Percentiles rank a stretch among this genome's conserved stretches.
Evolutionary conservation across 2,329 filamentous ascomycete genomes (phyloP).

Genomic region (Aureobasidium pullulans): DNA sequence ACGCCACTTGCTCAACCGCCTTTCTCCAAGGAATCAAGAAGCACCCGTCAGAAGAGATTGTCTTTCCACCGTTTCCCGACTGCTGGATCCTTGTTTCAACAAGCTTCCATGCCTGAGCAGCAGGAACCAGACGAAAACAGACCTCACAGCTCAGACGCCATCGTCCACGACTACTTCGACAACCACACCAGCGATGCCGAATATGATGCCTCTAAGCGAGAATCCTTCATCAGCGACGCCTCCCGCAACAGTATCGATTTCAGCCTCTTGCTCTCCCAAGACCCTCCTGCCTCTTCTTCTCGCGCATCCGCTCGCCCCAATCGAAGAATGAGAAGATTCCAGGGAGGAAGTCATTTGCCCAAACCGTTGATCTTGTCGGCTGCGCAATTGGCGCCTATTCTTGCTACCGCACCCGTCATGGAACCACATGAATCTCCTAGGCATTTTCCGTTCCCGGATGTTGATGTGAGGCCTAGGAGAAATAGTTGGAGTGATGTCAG

Average conservation of each 20-base stretch:
- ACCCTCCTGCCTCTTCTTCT: not conserved
- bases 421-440: constrained; percentile 20
- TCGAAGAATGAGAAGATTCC: constrained; percentile 29
- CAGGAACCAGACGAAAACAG: not conserved
- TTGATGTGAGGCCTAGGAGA: not conserved
- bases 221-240: constrained; percentile 8
- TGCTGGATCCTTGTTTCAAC: constrained; percentile 20
- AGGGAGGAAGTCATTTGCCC: constrained; percentile 26
- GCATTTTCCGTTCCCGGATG: constrained; percentile 16
- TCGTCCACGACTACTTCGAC: not conserved
- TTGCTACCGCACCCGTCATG: constrained; percentile 23
- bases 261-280: not conserved
- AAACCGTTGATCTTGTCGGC: constrained; percentile 30
- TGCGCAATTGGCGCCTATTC: constrained; percentile 20
- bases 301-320: constrained; percentile 1
- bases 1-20: constrained; percentile 7
- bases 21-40: constrained; percentile 19
- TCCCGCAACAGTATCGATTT: constrained; percentile 11
- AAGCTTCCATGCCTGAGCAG: not conserved
- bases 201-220: constrained; percentile 10
- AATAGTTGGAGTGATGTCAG: constrained; percentile 10
- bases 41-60: constrained; percentile 4
- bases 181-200: constrained; percentile 4
- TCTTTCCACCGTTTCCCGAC: constrained; percentile 30
- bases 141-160: not conserved